Conservation (phyloP, 768 basidiomycete genomes). For the Kondoa subrosea region DNA sequence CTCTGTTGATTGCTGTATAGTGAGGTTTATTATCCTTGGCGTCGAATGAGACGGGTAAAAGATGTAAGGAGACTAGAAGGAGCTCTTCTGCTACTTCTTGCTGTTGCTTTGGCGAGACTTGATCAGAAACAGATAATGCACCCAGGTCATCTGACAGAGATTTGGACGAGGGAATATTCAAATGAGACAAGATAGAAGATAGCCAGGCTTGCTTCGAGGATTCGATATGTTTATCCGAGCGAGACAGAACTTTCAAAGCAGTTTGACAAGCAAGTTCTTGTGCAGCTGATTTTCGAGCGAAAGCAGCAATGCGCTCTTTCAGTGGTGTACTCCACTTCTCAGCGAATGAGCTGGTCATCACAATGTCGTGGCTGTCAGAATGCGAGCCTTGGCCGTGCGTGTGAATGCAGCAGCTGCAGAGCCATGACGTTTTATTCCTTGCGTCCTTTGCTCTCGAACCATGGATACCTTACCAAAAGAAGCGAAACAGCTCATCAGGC, state of each 20-base stretch:
- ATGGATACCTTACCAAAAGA: background rate
- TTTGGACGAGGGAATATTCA: background rate
- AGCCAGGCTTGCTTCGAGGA: background rate
- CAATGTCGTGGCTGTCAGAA: no score
- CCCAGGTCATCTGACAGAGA: background rate
- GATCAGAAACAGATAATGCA: constrained; percentile 20
- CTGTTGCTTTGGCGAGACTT: constrained; percentile 7
- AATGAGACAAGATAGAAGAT: background rate
- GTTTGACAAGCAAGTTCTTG: background rate
- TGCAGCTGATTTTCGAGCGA: background rate
- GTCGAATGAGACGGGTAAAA: constrained; percentile 12
- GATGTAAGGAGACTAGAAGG: constrained; percentile 15
- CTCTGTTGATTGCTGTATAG: constrained; percentile 11
- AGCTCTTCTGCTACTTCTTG: constrained; percentile 12
- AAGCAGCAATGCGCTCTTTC: background rate
- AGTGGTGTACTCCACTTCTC: background rate
- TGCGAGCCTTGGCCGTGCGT: no score
- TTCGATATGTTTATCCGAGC: background rate
- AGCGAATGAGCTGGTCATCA: constrained; percentile 20
- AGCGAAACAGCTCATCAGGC: constrained; percentile 35
- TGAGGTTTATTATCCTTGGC: constrained; percentile 8
- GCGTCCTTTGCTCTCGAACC: background rate
- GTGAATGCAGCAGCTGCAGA: no score
- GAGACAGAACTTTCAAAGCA: background rate
- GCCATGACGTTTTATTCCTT: no score